A percentile compares a stretch with the other conserved stretches of the same genome.
Conservation (phyloP, 192 early-diverging fungal genomes). For the Pilobolus umbonatus region DNA sequence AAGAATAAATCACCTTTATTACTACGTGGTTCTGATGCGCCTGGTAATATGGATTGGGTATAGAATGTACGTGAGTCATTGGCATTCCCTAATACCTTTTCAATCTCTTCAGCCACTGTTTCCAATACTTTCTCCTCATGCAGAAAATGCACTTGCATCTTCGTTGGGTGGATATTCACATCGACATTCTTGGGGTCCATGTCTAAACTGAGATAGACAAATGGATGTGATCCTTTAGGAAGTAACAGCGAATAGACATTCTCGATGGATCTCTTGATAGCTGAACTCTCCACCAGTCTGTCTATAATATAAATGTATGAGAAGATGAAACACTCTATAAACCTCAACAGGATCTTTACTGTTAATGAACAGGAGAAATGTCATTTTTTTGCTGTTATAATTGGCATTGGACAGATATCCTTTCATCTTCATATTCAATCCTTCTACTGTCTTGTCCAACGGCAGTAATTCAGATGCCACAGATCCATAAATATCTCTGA, state of each 20-base stretch:
- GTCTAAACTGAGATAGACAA: slow-evolving; percentile 85
- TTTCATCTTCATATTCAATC: slow-evolving; percentile 57
- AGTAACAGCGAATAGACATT: slow-evolving; percentile 72
- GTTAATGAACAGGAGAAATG: slow-evolving; percentile 94
- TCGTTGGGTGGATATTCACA: slow-evolving; percentile 98
- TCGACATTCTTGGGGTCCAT: slow-evolving; percentile 89
- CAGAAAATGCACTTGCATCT: slow-evolving; percentile 89
- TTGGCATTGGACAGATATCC: slow-evolving; percentile 89
- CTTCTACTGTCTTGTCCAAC: slow-evolving; percentile 45
- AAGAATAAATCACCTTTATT: too few species aligned
- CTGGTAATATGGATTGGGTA: slow-evolving; percentile 29
- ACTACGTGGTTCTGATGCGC: slow-evolving; percentile 9
- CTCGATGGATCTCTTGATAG: slow-evolving; percentile 82
- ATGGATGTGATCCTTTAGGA: slow-evolving; percentile 85
- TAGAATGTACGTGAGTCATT: slow-evolving; percentile 67
- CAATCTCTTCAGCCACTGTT: slow-evolving; percentile 62
- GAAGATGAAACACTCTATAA: slow-evolving; percentile 19
- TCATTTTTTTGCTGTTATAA: slow-evolving; percentile 80
- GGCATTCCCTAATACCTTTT: slow-evolving; percentile 59
- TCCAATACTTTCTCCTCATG: slow-evolving; percentile 83
- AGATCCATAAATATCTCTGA: slow-evolving; percentile 81
- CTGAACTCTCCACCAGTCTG: slow-evolving; percentile 75
- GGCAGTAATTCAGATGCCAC: slow-evolving; percentile 75
- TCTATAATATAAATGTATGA: slow-evolving; percentile 45
- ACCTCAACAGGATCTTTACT: slow-evolving; percentile 42